Evolutionary conservation across 2,329 filamentous ascomycete species (phyloP).

Genomic region (Colletotrichum salicis): DNA sequence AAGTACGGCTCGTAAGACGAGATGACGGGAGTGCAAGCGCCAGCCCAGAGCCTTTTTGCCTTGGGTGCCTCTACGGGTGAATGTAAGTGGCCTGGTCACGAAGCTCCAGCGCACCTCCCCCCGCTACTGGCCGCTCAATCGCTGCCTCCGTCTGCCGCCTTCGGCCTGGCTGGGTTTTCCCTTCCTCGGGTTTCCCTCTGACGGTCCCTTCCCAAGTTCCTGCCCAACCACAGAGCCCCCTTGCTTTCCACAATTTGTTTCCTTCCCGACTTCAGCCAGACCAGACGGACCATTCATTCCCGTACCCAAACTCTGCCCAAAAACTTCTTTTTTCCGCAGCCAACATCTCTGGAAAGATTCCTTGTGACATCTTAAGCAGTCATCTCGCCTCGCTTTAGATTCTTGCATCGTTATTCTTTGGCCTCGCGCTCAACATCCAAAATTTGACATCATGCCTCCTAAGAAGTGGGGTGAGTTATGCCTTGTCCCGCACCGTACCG

Average conservation of each 20-base stretch:
- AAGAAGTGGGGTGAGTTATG: conserved; percentile 55
- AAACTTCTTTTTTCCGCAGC: not conserved
- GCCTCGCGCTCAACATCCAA: conserved; percentile 10
- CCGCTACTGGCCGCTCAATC: conserved; percentile 13
- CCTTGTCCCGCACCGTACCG: conserved; percentile 33
- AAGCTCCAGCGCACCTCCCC: conserved; percentile 21
- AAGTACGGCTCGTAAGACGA: not conserved
- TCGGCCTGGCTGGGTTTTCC: conserved; percentile 26
- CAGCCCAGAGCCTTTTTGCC: not conserved
- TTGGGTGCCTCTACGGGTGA: not conserved
- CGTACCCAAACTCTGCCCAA: not conserved
- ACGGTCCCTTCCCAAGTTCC: conserved; percentile 17
- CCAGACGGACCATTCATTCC: not conserved
- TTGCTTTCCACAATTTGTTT: conserved; percentile 30
- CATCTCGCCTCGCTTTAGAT: not conserved
- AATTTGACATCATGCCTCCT: conserved; percentile 54
- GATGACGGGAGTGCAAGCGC: not conserved
- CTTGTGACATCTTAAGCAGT: not conserved
- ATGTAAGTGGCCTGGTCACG: conserved; percentile 16
- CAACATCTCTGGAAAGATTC: not conserved
- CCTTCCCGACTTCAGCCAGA: conserved; percentile 17
- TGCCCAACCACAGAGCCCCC: conserved; percentile 33
- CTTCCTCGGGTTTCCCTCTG: conserved; percentile 22
- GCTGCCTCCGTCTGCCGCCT: conserved; percentile 8
- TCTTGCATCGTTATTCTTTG: not conserved